A percentile compares a stretch with the other conserved stretches of the same genome.
Evolutionary conservation across 768 basidiomycete species (phyloP).

Genomic region (Pleurotus ostreatus): DNA sequence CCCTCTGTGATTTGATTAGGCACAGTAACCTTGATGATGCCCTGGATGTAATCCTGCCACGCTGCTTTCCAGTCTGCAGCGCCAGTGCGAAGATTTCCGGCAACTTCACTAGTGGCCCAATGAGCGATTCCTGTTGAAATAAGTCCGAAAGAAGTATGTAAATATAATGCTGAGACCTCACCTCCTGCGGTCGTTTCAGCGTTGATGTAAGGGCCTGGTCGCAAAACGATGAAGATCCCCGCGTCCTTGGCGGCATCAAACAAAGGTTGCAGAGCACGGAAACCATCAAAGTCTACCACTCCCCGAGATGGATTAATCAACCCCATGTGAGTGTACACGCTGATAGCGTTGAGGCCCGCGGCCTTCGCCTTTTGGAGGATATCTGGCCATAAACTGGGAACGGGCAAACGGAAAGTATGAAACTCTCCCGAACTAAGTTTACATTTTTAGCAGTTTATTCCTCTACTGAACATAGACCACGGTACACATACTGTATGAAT

Average conservation of each 20-base stretch:
- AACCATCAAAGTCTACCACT: constrained; percentile 69
- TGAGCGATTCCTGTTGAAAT: constrained; percentile 33
- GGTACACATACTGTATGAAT: constrained; percentile 59
- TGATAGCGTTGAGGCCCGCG: constrained; percentile 73
- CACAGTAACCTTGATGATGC: constrained; percentile 53
- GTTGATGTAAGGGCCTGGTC: constrained; percentile 71
- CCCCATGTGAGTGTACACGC: constrained; percentile 80
- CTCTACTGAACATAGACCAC: background rate
- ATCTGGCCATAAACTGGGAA: constrained; percentile 78
- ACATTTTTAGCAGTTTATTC: background rate
- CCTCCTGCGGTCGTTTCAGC: constrained; percentile 78
- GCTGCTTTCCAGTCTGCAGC: constrained; percentile 64
- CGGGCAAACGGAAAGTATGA: constrained; percentile 78
- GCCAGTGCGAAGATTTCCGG: constrained; percentile 64
- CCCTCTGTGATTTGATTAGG: constrained; percentile 68
- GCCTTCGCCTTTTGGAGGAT: constrained; percentile 81
- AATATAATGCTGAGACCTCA: too few species aligned
- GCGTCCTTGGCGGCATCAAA: constrained; percentile 70
- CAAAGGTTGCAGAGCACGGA: constrained; percentile 64
- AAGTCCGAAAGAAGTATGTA: too few species aligned
- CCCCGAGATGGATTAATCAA: constrained; percentile 71
- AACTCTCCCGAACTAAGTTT: constrained; percentile 72
- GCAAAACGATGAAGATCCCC: constrained; percentile 75
- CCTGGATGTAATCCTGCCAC: constrained; percentile 73
- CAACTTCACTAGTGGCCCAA: constrained; percentile 52